Evolutionary conservation across 2,329 filamentous ascomycete genomes (phyloP).

Genomic region (Emergomyces africanus): DNA sequence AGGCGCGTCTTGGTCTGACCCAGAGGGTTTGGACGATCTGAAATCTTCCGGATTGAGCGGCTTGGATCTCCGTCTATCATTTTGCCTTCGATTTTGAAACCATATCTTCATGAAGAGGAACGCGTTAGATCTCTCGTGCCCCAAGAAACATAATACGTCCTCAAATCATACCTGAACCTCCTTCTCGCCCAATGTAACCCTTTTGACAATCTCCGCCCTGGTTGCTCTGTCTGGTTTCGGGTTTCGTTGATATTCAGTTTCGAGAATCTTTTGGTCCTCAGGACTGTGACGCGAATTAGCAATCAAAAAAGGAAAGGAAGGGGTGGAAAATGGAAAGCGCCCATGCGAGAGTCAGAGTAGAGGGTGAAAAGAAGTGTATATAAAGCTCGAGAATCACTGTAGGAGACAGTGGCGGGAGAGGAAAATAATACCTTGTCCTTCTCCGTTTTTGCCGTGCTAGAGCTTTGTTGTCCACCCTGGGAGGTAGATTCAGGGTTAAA

Average conservation of each 20-base stretch:
- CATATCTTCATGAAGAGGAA: constrained; percentile 56
- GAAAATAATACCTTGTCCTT: constrained; percentile 47
- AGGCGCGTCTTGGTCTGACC: constrained; percentile 15
- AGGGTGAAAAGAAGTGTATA: not conserved
- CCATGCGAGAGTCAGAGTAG: not conserved
- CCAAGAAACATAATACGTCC: constrained; percentile 5
- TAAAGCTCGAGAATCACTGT: not conserved
- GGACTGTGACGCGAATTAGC: constrained; percentile 40
- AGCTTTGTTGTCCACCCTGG: constrained; percentile 47
- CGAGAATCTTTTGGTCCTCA: constrained; percentile 79
- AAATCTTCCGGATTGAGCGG: constrained; percentile 70
- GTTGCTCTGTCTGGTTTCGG: constrained; percentile 85
- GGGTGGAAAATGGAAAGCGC: not conserved
- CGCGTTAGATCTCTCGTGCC: constrained; percentile 16
- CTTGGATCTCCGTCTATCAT: constrained; percentile 77
- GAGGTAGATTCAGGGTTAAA: constrained; percentile 42
- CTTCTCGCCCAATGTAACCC: constrained; percentile 82
- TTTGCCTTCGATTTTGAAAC: constrained; percentile 94
- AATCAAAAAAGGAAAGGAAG: not conserved
- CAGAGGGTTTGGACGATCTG: constrained; percentile 14
- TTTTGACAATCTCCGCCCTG: constrained; percentile 70
- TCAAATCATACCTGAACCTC: constrained; percentile 69
- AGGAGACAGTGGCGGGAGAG: not conserved
- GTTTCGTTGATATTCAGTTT: constrained; percentile 72
- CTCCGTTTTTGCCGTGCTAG: constrained; percentile 48